These are phyloP conservation scores for Acacia confusa DNA, from an alignment of 306 rosid genomes.

Conservation along the genomic window DNA sequence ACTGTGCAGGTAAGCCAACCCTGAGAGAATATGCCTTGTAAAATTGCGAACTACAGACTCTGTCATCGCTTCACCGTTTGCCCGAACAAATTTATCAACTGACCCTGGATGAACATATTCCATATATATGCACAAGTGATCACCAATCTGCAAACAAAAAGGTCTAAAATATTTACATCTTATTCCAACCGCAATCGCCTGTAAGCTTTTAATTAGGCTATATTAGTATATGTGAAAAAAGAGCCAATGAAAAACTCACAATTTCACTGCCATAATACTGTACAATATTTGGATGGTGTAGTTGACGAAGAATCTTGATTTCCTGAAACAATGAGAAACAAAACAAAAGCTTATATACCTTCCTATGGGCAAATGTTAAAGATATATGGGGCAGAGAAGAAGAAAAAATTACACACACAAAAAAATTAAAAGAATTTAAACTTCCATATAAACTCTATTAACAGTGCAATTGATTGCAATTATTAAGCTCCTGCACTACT, in stretches of 20 bases:
- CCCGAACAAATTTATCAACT: constrained; percentile 70
- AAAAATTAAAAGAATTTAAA: constrained; percentile 23
- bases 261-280: constrained; percentile 83
- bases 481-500: constrained; percentile 1
- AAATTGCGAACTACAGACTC: constrained; percentile 87
- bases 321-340: constrained; percentile 61
- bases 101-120: constrained; percentile 93
- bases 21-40: constrained; percentile 78
- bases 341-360: constrained; percentile 26
- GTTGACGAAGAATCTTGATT: constrained; percentile 68
- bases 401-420: too few relatives aligned
- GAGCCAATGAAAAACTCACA: constrained; percentile 49
- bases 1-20: constrained; percentile 77
- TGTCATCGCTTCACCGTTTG: constrained; percentile 69
- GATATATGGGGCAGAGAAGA: neutral
- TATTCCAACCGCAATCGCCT: constrained; percentile 1
- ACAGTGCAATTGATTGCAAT: constrained; percentile 16
- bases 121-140: constrained; percentile 81
- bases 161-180: constrained; percentile 7
- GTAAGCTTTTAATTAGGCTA: constrained; percentile 12
- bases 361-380: neutral
- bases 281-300: constrained; percentile 87
- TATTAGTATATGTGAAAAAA: constrained; percentile 12
- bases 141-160: constrained; percentile 58
- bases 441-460: constrained; percentile 1